A percentile compares a stretch with the other conserved stretches of the same genome.
These are phyloP conservation scores for Boletus rufocinnamomeus DNA, from an alignment of 768 basidiomycete species.

Conservation along the genomic window DNA sequence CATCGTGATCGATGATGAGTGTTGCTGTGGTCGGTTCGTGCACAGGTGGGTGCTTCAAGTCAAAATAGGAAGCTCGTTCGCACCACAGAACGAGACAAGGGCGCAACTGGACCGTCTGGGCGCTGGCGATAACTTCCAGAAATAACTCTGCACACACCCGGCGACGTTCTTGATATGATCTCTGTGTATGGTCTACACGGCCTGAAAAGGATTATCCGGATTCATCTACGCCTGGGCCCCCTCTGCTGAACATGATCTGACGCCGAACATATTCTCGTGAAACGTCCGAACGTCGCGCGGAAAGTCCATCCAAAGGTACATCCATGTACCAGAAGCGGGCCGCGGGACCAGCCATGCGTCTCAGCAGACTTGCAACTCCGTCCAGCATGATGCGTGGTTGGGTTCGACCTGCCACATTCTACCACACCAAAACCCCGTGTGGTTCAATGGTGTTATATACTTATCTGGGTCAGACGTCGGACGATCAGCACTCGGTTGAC, in stretches of 20 bases:
- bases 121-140: background rate
- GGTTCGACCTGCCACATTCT: background rate
- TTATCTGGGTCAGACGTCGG: constrained; percentile 22
- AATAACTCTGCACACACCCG: background rate
- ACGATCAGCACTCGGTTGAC: constrained; percentile 17
- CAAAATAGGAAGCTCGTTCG: constrained; percentile 10
- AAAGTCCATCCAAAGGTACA: constrained; percentile 3
- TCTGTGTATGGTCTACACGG: constrained; percentile 1
- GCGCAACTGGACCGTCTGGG: too few species aligned
- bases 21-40: background rate
- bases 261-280: constrained; percentile 11
- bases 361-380: background rate
- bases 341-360: background rate
- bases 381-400: background rate
- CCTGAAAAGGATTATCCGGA: constrained; percentile 17
- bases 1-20: background rate
- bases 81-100: constrained; percentile 10
- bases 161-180: background rate
- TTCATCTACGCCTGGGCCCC: too few species aligned
- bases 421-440: background rate
- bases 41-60: background rate
- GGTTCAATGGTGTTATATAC: background rate
- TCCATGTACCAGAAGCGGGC: background rate
- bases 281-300: constrained; percentile 29
- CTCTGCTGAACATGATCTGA: background rate